phyloP scores from a whole-genome alignment of 177 flowering plant genomes.

The Telopea speciosissima region DNA sequence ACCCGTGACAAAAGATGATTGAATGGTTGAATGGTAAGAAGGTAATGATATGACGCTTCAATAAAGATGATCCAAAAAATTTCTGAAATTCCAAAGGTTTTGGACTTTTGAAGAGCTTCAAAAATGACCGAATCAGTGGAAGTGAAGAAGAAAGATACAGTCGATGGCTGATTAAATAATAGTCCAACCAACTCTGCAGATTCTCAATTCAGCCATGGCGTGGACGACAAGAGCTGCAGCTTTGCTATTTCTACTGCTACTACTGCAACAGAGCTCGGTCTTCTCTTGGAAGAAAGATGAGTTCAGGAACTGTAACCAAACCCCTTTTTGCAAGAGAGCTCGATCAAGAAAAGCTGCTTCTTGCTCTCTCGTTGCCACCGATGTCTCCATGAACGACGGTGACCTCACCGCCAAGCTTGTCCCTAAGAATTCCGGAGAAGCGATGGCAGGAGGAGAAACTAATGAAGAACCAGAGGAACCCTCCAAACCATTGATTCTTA shows the following conservation, averaged over 20 bases:
- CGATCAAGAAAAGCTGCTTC: constrained; percentile 64
- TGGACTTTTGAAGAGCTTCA: no score
- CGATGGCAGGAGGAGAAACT: no score
- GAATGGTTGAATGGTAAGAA: no score
- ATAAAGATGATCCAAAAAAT: no score
- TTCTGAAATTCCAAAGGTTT: no score
- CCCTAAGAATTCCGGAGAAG: constrained; percentile 19
- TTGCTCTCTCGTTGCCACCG: constrained; percentile 42
- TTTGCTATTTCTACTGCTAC: constrained; percentile 12
- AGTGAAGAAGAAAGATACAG: no score
- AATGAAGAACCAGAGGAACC: background rate
- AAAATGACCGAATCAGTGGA: no score
- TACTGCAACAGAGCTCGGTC: constrained; percentile 23
- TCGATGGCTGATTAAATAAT: no score
- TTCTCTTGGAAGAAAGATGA: constrained; percentile 89
- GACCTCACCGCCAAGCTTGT: constrained; percentile 68
- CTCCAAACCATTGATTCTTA: constrained; percentile 48
- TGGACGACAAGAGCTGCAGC: background rate
- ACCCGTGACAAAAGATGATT: no score
- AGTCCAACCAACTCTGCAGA: no score
- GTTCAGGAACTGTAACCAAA: constrained; percentile 87
- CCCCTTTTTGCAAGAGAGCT: constrained; percentile 94
- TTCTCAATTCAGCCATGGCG: background rate
- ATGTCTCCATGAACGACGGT: constrained; percentile 54
- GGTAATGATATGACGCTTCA: no score